phyloP scores from a whole-genome alignment of 352 stramenopile genomes.

The Globisporangium splendens region DNA sequence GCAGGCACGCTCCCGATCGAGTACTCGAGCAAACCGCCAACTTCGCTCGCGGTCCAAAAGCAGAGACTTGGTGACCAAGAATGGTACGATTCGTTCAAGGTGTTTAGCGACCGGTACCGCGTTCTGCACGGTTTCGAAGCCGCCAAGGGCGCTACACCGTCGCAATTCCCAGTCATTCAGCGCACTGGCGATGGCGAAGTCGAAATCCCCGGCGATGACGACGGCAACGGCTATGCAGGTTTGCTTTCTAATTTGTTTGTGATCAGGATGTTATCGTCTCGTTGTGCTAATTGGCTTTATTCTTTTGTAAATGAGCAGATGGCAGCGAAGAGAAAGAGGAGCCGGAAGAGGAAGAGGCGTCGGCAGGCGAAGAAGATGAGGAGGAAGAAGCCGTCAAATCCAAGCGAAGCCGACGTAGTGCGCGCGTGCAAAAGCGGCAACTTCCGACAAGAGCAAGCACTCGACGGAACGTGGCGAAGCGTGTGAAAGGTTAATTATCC shows the following conservation, averaged over 20 bases:
- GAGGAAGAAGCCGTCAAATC: constrained; percentile 23
- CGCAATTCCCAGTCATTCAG: constrained; percentile 3
- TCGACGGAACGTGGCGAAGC: constrained; percentile 35
- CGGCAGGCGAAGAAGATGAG: constrained; percentile 24
- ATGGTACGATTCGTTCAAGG: constrained; percentile 66
- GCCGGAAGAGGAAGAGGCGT: constrained; percentile 15
- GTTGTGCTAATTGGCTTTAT: background rate
- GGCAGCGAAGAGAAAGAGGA: constrained; percentile 40
- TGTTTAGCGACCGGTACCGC: constrained; percentile 63
- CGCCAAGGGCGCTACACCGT: background rate
- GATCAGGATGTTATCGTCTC: background rate
- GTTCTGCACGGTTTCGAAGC: constrained; percentile 42
- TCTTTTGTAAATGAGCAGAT: constrained; percentile 14
- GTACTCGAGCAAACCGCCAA: constrained; percentile 71
- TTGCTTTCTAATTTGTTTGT: background rate
- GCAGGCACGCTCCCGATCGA: constrained; percentile 69
- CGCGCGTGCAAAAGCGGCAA: constrained; percentile 22
- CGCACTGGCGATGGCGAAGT: background rate
- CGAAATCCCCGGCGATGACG: constrained; percentile 17
- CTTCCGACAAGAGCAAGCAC: constrained; percentile 11
- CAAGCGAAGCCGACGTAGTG: constrained; percentile 18
- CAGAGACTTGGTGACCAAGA: constrained; percentile 40
- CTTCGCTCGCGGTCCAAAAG: constrained; percentile 40
- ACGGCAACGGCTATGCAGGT: constrained; percentile 13
- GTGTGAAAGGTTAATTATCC: constrained; percentile 62